These are phyloP conservation scores for Aspergillus pseudoviridinutans DNA, from an alignment of 2,329 filamentous ascomycete genomes.

Conservation along the genomic window DNA sequence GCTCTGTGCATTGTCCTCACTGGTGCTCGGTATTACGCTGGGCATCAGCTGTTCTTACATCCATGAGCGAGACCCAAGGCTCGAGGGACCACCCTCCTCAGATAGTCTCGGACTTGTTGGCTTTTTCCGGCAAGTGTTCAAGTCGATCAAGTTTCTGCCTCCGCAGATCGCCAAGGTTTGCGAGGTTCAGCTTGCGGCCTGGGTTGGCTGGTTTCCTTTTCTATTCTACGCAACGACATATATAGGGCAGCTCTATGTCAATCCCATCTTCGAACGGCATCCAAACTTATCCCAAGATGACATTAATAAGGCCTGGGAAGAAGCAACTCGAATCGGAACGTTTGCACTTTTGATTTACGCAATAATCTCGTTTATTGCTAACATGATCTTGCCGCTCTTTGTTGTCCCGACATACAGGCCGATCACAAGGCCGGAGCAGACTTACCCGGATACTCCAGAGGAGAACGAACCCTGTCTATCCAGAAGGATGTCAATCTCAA, in stretches of 20 bases:
- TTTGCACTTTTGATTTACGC: conserved; percentile 88
- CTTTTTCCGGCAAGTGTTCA: conserved; percentile 76
- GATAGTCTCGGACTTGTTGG: conserved; percentile 63
- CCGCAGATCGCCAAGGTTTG: conserved; percentile 80
- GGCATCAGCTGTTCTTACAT: conserved; percentile 66
- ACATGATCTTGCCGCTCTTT: conserved; percentile 79
- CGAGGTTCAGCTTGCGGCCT: conserved; percentile 76
- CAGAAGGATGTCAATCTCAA: conserved; percentile 30
- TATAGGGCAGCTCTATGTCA: conserved; percentile 86
- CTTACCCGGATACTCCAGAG: conserved; percentile 5
- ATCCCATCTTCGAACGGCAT: conserved; percentile 72
- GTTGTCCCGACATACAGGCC: conserved; percentile 70
- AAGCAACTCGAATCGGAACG: conserved; percentile 80
- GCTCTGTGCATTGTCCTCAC: conserved; percentile 77
- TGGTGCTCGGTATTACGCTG: conserved; percentile 68
- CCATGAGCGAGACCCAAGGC: conserved; percentile 73
- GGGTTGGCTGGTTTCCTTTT: conserved; percentile 95
- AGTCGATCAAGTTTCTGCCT: conserved; percentile 72
- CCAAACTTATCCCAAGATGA: conserved; percentile 73
- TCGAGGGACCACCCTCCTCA: conserved; percentile 60
- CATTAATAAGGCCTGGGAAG: conserved; percentile 75
- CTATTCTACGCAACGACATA: conserved; percentile 95
- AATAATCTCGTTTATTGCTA: conserved; percentile 75
- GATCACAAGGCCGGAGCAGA: conserved; percentile 6
- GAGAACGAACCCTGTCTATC: conserved; percentile 17